phyloP scores from a whole-genome alignment of 2,329 filamentous ascomycete genomes.

The Pseudogymnoascus sp. region DNA sequence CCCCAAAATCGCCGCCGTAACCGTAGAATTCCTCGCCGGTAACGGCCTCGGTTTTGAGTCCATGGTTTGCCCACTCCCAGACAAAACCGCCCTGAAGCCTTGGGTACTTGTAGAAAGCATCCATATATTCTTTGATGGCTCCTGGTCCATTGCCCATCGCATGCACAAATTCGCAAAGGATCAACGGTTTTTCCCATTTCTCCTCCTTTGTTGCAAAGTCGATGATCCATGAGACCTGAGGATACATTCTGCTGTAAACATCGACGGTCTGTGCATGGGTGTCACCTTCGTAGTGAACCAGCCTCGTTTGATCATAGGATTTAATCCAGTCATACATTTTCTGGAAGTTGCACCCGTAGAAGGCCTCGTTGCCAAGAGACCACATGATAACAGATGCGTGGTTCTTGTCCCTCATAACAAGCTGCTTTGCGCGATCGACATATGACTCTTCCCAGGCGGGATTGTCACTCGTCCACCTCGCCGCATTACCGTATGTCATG shows the following conservation, averaged over 20 bases:
- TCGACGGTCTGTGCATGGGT: not conserved
- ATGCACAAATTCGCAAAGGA: slow-evolving; percentile 50
- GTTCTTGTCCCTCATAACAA: slow-evolving; percentile 48
- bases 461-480: slow-evolving; percentile 39
- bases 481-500: slow-evolving; percentile 33
- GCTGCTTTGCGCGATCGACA: slow-evolving; percentile 44
- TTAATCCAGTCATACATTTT: slow-evolving; percentile 38
- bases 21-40: slow-evolving; percentile 35
- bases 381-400: slow-evolving; percentile 48
- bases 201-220: slow-evolving; percentile 6
- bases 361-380: slow-evolving; percentile 50
- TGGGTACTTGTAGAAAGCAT: slow-evolving; percentile 47
- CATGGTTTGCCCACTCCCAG: slow-evolving; percentile 42
- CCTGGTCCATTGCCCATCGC: slow-evolving; percentile 70
- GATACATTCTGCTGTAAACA: slow-evolving; percentile 13
- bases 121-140: slow-evolving; percentile 58
- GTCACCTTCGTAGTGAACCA: slow-evolving; percentile 14
- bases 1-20: slow-evolving; percentile 41
- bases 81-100: slow-evolving; percentile 48
- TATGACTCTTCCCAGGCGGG: slow-evolving; percentile 42
- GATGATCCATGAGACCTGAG: not conserved
- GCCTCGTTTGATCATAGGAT: not conserved
- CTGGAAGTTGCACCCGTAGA: slow-evolving; percentile 47
- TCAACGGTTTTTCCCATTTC: slow-evolving; percentile 41
- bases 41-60: slow-evolving; percentile 32